Percentiles rank a stretch among this genome's conserved stretches.
Evolutionary conservation across 2,329 filamentous ascomycete genomes (phyloP).

Genomic region (Periconia macrospinosa): DNA sequence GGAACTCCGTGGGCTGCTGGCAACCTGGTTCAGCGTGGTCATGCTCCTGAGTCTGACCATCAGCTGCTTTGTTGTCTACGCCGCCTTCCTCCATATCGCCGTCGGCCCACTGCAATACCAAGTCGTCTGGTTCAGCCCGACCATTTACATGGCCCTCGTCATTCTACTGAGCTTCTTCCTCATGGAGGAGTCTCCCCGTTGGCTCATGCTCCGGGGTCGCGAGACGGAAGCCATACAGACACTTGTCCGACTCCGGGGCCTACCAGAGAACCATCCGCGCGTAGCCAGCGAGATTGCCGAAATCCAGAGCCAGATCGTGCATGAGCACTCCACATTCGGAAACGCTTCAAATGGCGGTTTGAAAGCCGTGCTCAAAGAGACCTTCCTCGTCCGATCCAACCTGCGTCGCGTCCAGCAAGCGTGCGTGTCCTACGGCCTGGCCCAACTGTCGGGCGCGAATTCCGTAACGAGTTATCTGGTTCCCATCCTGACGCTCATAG

Average conservation of each 20-base stretch:
- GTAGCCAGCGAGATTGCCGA: slow-evolving; percentile 10
- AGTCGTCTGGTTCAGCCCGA: slow-evolving; percentile 33
- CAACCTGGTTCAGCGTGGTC: slow-evolving; percentile 43
- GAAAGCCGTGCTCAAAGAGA: slow-evolving; percentile 11
- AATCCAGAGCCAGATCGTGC: slow-evolving; percentile 6
- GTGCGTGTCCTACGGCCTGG: slow-evolving; percentile 15
- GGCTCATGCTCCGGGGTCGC: slow-evolving; percentile 32
- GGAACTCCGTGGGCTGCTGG: slow-evolving; percentile 46
- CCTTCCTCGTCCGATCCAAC: slow-evolving; percentile 16
- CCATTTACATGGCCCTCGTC: too few relatives aligned
- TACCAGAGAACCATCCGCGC: slow-evolving; percentile 6
- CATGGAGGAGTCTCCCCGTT: slow-evolving; percentile 38
- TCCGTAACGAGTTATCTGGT: slow-evolving; percentile 50
- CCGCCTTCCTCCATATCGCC: slow-evolving; percentile 30
- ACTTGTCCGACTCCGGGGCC: slow-evolving; percentile 32
- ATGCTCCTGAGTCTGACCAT: slow-evolving; percentile 40
- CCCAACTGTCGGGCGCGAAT: slow-evolving; percentile 51
- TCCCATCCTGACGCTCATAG: slow-evolving; percentile 44
- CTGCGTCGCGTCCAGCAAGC: slow-evolving; percentile 15
- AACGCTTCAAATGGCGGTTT: not conserved
- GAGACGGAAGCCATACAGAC: slow-evolving; percentile 30
- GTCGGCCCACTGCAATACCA: slow-evolving; percentile 37
- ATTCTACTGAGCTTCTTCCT: slow-evolving; percentile 34
- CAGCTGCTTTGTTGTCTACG: slow-evolving; percentile 41
- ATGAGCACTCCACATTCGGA: slow-evolving; percentile 8